Percentiles rank a stretch among this genome's conserved stretches.
Evolutionary conservation across 2,329 filamentous ascomycete genomes (phyloP).

Genomic region (Aspergillus phoenicis): DNA sequence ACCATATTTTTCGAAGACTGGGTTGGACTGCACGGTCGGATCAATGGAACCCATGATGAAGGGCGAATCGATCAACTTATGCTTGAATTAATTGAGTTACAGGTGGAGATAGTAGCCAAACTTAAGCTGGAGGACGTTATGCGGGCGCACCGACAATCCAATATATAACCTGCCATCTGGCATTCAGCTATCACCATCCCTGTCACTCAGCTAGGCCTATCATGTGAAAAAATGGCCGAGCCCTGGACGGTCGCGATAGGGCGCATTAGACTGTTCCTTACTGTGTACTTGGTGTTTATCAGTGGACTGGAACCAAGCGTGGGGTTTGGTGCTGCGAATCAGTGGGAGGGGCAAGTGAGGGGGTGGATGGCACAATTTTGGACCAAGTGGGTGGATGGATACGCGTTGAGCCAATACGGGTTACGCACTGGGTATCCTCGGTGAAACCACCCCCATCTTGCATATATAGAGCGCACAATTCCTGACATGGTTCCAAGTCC

Average conservation of each 20-base stretch:
- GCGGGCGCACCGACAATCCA: not conserved
- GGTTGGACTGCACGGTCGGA: not conserved
- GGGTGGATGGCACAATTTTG: not conserved
- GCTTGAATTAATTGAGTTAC: too few species aligned
- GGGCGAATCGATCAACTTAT: not conserved
- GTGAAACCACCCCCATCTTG: too few species aligned
- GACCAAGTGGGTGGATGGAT: not conserved
- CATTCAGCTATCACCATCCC: not conserved
- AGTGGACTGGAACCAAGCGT: not conserved
- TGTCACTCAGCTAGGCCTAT: not conserved
- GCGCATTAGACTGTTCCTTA: not conserved
- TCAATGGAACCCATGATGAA: not conserved
- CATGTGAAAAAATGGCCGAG: not conserved
- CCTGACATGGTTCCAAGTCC: too few species aligned
- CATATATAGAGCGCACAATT: too few species aligned
- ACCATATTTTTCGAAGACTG: constrained; percentile 6
- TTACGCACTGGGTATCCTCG: not conserved
- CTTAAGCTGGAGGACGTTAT: too few species aligned
- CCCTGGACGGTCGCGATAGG: not conserved
- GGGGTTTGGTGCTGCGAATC: not conserved
- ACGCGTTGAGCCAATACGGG: not conserved
- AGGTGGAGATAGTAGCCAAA: too few species aligned
- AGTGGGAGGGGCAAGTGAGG: not conserved
- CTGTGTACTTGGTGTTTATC: not conserved
- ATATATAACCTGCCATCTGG: not conserved